These are phyloP conservation scores for Cytospora paraplurivora DNA, from an alignment of 2,329 filamentous ascomycete species.

Conservation along the genomic window DNA sequence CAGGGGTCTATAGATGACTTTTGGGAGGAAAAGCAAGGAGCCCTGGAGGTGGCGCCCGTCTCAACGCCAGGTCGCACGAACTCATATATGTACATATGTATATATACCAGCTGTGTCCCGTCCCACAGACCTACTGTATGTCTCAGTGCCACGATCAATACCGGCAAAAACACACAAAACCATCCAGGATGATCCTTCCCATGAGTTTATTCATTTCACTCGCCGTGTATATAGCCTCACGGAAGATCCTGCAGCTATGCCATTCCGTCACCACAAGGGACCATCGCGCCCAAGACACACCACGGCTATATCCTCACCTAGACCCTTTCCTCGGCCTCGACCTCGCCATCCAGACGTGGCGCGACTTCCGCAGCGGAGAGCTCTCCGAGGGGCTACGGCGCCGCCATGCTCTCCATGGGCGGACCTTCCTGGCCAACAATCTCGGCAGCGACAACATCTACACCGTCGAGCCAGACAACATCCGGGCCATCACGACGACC, in stretches of 20 bases:
- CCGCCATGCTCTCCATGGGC: slow-evolving; percentile 16
- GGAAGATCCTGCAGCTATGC: not conserved
- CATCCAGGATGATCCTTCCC: not conserved
- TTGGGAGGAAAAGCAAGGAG: not conserved
- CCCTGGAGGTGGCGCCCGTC: not conserved
- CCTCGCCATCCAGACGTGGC: slow-evolving; percentile 7
- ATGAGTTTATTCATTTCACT: not conserved
- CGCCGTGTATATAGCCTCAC: not conserved
- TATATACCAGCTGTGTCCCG: not conserved
- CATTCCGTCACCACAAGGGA: not conserved
- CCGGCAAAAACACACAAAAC: not conserved
- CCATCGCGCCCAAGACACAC: too few species aligned
- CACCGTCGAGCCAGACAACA: slow-evolving; percentile 27
- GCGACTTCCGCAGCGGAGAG: slow-evolving; percentile 17
- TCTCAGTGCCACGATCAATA: not conserved
- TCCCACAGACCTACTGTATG: not conserved
- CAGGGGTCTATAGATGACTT: not conserved
- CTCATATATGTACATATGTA: not conserved
- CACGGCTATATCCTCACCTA: slow-evolving; percentile 20
- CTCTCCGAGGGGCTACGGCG: slow-evolving; percentile 19
- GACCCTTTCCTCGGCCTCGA: slow-evolving; percentile 14
- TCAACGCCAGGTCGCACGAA: not conserved
- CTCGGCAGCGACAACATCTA: slow-evolving; percentile 11
- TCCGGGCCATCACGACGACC: slow-evolving; percentile 11
- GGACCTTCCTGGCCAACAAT: slow-evolving; percentile 16